A percentile compares a stretch with the other conserved stretches of the same genome.
Evolutionary conservation across 306 rosid species (phyloP).

Genomic region (Cucurbita ficifolia): DNA sequence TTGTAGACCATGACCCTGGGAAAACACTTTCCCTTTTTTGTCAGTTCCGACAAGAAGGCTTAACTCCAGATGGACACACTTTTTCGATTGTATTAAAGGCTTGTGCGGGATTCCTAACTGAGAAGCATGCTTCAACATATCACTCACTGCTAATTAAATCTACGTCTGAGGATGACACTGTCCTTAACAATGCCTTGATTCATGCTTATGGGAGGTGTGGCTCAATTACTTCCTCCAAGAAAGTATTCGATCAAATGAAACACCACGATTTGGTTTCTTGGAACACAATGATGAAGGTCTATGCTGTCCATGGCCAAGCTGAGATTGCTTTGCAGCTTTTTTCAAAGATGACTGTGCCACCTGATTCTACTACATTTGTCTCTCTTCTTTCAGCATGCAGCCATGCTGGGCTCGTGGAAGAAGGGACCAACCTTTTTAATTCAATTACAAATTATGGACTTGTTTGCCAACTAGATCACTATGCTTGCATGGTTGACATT

Average conservation of each 20-base stretch:
- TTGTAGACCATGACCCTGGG: constrained; percentile 58
- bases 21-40: constrained; percentile 48
- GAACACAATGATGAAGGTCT: constrained; percentile 80
- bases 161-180: constrained; percentile 46
- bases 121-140: constrained; percentile 34
- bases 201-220: constrained; percentile 84
- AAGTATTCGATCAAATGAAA: constrained; percentile 40
- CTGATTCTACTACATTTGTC: constrained; percentile 72
- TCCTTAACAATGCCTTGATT: constrained; percentile 61
- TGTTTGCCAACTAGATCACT: constrained; percentile 59
- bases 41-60: constrained; percentile 35
- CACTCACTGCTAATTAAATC: constrained; percentile 58
- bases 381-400: constrained; percentile 81
- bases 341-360: constrained; percentile 26
- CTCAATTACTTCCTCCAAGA: constrained; percentile 45
- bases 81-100: constrained; percentile 69
- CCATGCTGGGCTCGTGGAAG: constrained; percentile 65
- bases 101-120: constrained; percentile 57
- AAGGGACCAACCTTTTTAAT: constrained; percentile 44
- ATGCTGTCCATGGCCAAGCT: constrained; percentile 70
- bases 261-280: constrained; percentile 58
- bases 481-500: constrained; percentile 83
- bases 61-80: constrained; percentile 55
- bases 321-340: constrained; percentile 52
- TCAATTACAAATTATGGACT: constrained; percentile 32